Conservation (phyloP, 306 rosid genomes). For the Alnus glutinosa region DNA sequence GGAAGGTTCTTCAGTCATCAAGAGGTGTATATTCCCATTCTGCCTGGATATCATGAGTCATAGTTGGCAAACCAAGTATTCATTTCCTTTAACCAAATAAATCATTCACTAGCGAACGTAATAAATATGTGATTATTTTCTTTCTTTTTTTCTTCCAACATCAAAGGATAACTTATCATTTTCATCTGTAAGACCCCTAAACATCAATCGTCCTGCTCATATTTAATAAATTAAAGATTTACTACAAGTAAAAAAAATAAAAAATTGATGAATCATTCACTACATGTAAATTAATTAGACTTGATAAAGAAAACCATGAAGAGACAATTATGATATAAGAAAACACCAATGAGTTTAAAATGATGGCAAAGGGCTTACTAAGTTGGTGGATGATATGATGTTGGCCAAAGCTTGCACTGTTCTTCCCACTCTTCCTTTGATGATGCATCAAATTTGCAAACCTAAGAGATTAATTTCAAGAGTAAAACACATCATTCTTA, state of each 20-base stretch:
- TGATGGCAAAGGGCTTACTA: constrained; percentile 49
- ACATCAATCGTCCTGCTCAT: background rate
- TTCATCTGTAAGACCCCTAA: background rate
- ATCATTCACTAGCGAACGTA: background rate
- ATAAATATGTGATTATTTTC: background rate
- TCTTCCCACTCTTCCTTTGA: constrained; percentile 98
- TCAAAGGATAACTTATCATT: background rate
- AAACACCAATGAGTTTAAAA: constrained; percentile 15
- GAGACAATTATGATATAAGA: background rate
- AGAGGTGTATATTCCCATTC: no score
- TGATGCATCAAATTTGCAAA: constrained; percentile 71
- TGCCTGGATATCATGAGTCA: no score
- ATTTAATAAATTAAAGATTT: background rate
- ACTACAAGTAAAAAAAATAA: no score
- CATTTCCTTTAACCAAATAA: background rate
- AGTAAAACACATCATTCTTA: constrained; percentile 4
- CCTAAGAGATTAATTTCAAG: constrained; percentile 44
- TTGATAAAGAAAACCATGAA: constrained; percentile 6
- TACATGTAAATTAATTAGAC: background rate
- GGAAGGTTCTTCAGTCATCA: background rate
- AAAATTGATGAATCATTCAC: background rate
- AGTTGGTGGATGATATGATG: constrained; percentile 92
- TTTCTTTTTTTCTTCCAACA: background rate
- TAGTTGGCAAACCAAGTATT: background rate
- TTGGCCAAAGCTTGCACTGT: constrained; percentile 96